These are phyloP conservation scores for Suhomyces coccinellae DNA, from an alignment of 1,139 yeast genomes.

Conservation along the genomic window DNA sequence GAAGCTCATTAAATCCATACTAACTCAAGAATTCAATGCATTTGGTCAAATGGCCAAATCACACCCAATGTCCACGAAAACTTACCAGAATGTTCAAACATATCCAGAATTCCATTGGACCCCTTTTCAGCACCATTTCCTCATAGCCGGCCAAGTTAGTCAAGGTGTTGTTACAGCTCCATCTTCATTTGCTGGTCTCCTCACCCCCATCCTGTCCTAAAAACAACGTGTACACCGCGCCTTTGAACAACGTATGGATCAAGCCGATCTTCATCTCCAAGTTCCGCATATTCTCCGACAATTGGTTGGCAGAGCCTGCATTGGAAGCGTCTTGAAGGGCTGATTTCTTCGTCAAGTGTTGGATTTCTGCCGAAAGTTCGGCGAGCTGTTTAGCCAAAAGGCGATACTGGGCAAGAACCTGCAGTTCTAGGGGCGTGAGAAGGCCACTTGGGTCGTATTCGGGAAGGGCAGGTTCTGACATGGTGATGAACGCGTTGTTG, in stretches of 20 bases:
- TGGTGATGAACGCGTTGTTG: background rate
- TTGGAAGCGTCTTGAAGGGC: constrained; percentile 1
- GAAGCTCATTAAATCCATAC: too few species aligned
- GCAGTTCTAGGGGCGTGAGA: constrained; percentile 39
- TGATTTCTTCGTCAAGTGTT: constrained; percentile 25
- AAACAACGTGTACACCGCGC: constrained; percentile 64
- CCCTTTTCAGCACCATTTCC: too few species aligned
- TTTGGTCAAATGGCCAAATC: too few species aligned
- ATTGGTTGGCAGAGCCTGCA: constrained; percentile 26
- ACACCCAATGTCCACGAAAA: too few species aligned
- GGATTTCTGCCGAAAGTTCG: constrained; percentile 34
- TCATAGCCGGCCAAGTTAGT: too few species aligned
- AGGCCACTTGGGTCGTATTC: constrained; percentile 34
- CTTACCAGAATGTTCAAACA: too few species aligned
- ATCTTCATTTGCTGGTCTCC: background rate
- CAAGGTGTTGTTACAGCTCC: background rate
- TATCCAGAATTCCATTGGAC: too few species aligned
- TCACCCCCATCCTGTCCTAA: constrained; percentile 35
- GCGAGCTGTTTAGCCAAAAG: constrained; percentile 43
- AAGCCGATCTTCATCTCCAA: constrained; percentile 65
- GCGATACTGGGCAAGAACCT: constrained; percentile 50
- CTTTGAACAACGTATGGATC: constrained; percentile 65
- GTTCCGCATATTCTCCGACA: constrained; percentile 52
- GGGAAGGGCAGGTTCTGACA: constrained; percentile 7
- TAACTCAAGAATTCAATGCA: too few species aligned